A percentile compares a stretch with the other conserved stretches of the same genome.
These are phyloP conservation scores for Claviceps pusilla DNA, from an alignment of 2,329 filamentous ascomycete genomes.

Conservation along the genomic window DNA sequence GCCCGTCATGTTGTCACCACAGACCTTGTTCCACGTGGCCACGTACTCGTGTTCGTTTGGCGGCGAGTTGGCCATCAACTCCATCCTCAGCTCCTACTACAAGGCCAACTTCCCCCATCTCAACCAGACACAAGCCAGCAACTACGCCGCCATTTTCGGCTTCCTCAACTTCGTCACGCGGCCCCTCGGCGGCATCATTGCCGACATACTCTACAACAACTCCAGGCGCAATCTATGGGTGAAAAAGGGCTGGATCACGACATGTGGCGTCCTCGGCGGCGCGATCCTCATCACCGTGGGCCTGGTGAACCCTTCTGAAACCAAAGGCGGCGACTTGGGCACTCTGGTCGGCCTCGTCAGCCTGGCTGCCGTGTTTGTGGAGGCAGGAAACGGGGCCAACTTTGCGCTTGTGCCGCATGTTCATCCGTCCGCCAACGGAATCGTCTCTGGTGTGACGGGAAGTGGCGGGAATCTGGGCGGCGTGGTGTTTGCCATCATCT, in stretches of 20 bases:
- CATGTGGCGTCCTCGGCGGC: constrained; percentile 46
- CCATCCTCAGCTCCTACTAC: constrained; percentile 44
- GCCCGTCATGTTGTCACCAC: constrained; percentile 32
- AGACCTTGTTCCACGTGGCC: constrained; percentile 38
- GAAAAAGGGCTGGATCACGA: constrained; percentile 31
- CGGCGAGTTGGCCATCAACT: constrained; percentile 47
- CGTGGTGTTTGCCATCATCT: constrained; percentile 68
- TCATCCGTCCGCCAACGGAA: constrained; percentile 65
- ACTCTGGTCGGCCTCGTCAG: constrained; percentile 66
- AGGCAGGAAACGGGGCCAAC: constrained; percentile 74
- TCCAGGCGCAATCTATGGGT: constrained; percentile 20
- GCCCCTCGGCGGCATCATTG: constrained; percentile 46
- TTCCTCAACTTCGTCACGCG: constrained; percentile 56
- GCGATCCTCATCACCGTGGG: constrained; percentile 47
- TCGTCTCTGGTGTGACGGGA: constrained; percentile 63
- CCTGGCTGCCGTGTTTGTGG: constrained; percentile 66
- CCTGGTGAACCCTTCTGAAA: constrained; percentile 43
- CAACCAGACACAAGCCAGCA: constrained; percentile 38
- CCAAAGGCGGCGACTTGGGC: constrained; percentile 22
- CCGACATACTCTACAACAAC: constrained; percentile 33
- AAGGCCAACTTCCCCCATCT: constrained; percentile 43
- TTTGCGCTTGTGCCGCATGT: constrained; percentile 80
- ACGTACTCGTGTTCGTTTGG: constrained; percentile 52
- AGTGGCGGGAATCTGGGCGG: constrained; percentile 74
- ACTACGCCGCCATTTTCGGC: constrained; percentile 59